phyloP scores from a whole-genome alignment of 1,139 yeast species.

The Yamadazyma siamensis region DNA sequence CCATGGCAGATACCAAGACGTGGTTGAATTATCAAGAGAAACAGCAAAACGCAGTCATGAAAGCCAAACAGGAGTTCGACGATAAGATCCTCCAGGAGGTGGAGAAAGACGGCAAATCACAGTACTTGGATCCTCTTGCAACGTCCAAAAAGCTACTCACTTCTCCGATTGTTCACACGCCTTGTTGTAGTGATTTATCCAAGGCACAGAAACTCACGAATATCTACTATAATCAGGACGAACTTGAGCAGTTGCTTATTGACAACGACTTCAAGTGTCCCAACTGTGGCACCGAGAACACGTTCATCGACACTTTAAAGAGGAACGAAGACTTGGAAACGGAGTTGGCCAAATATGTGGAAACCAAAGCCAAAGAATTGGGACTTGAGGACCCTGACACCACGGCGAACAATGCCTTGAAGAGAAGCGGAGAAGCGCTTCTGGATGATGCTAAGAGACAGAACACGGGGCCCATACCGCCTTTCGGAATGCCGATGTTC shows the following conservation, averaged over 20 bases:
- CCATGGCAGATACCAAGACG: conserved; percentile 88
- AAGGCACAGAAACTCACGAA: conserved; percentile 53
- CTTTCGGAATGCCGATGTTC: conserved; percentile 17
- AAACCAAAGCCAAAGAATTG: conserved; percentile 38
- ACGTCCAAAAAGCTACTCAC: conserved; percentile 55
- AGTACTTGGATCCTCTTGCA: conserved; percentile 56
- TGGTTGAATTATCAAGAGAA: conserved; percentile 86
- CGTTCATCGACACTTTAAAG: conserved; percentile 68
- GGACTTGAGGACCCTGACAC: conserved; percentile 36
- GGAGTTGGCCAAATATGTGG: conserved; percentile 51
- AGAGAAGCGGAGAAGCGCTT: conserved; percentile 23
- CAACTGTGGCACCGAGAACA: conserved; percentile 70
- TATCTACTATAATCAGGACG: conserved; percentile 36
- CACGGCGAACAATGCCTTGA: conserved; percentile 12
- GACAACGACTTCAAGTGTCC: conserved; percentile 92
- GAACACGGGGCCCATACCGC: conserved; percentile 14
- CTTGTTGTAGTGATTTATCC: conserved; percentile 63
- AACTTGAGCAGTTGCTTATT: conserved; percentile 66
- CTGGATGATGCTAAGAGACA: conserved; percentile 31
- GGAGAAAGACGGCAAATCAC: conserved; percentile 39
- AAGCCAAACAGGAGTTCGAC: conserved; percentile 43
- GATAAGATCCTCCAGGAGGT: conserved; percentile 30
- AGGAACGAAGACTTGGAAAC: conserved; percentile 58
- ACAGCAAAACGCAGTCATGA: conserved; percentile 50
- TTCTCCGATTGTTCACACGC: conserved; percentile 76